phyloP scores from a whole-genome alignment of 1,284 basidiomycete genomes.

The Apiotrichum laibachii region DNA sequence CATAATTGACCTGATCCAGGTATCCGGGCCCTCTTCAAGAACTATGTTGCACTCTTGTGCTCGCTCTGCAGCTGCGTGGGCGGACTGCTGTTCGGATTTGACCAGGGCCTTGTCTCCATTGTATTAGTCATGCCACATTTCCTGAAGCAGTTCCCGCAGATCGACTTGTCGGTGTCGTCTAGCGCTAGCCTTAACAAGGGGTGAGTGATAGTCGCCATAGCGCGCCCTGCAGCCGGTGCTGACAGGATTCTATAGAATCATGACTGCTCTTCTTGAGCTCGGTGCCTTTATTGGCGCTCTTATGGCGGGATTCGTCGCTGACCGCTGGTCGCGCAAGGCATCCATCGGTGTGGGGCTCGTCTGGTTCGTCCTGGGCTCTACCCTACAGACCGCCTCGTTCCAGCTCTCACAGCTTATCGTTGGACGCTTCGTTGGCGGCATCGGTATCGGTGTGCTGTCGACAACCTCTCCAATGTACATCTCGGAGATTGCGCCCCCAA shows the following conservation, averaged over 20 bases:
- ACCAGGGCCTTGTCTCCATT: conserved; percentile 43
- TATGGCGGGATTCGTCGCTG: conserved; percentile 31
- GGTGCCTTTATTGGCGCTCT: conserved; percentile 41
- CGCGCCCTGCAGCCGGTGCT: not conserved
- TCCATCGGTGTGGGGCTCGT: conserved; percentile 28
- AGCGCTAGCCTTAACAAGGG: conserved; percentile 30
- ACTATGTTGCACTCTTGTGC: conserved; percentile 17
- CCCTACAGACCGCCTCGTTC: conserved; percentile 35
- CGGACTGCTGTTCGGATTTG: conserved; percentile 29
- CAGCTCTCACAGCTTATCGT: conserved; percentile 26
- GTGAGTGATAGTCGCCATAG: not conserved
- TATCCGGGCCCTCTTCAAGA: conserved; percentile 22
- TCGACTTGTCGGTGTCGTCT: conserved; percentile 21
- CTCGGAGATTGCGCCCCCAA: conserved; percentile 37
- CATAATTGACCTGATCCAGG: conserved; percentile 4
- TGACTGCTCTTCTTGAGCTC: conserved; percentile 41
- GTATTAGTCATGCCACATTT: conserved; percentile 39
- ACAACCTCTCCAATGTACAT: conserved; percentile 49
- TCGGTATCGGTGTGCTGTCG: conserved; percentile 41
- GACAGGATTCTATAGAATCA: conserved; percentile 13
- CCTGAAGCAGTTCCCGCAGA: conserved; percentile 31
- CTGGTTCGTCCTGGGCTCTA: conserved; percentile 28
- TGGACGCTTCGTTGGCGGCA: conserved; percentile 32
- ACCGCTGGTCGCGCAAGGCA: conserved; percentile 30
- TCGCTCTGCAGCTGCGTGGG: conserved; percentile 25